Conservation (phyloP, 2,329 filamentous ascomycete species). For the Phaeomoniella chlamydospora region DNA sequence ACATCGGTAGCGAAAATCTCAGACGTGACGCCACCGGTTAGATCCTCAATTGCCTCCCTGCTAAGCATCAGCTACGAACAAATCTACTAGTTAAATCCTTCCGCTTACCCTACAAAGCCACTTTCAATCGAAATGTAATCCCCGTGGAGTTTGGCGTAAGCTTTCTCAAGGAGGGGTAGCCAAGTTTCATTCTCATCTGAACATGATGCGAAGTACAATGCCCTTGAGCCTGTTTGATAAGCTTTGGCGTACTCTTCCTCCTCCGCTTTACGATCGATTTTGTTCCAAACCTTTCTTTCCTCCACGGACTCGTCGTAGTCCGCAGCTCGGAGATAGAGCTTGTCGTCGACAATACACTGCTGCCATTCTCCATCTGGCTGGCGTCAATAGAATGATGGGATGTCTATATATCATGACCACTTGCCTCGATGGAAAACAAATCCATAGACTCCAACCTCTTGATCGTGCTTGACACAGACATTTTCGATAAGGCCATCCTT, state of each 20-base stretch:
- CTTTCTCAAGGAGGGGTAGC: slow-evolving; percentile 68
- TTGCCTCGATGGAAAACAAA: slow-evolving; percentile 64
- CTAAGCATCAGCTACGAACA: slow-evolving; percentile 2
- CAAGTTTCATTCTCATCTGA: slow-evolving; percentile 67
- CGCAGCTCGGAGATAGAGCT: slow-evolving; percentile 69
- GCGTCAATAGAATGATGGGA: slow-evolving; percentile 2
- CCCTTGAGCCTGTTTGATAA: slow-evolving; percentile 61
- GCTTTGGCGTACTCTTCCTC: slow-evolving; percentile 57
- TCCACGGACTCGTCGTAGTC: slow-evolving; percentile 68
- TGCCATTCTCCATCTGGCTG: slow-evolving; percentile 69
- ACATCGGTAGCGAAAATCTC: slow-evolving; percentile 31
- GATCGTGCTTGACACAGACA: slow-evolving; percentile 58
- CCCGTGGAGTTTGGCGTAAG: slow-evolving; percentile 72
- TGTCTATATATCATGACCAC: slow-evolving; percentile 3
- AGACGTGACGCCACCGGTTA: slow-evolving; percentile 37
- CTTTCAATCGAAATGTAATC: slow-evolving; percentile 64
- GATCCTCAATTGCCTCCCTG: slow-evolving; percentile 42
- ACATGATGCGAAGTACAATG: slow-evolving; percentile 66
- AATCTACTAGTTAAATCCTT: background rate
- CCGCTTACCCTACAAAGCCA: slow-evolving; percentile 49
- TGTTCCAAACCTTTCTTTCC: slow-evolving; percentile 59
- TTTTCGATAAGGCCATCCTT: slow-evolving; percentile 57
- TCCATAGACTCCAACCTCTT: slow-evolving; percentile 65
- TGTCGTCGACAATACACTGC: slow-evolving; percentile 82
- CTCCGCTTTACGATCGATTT: slow-evolving; percentile 59